A percentile compares a stretch with the other conserved stretches of the same genome.
These are phyloP conservation scores for Dothiorella sarmentorum DNA, from an alignment of 2,329 filamentous ascomycete species.

Conservation along the genomic window DNA sequence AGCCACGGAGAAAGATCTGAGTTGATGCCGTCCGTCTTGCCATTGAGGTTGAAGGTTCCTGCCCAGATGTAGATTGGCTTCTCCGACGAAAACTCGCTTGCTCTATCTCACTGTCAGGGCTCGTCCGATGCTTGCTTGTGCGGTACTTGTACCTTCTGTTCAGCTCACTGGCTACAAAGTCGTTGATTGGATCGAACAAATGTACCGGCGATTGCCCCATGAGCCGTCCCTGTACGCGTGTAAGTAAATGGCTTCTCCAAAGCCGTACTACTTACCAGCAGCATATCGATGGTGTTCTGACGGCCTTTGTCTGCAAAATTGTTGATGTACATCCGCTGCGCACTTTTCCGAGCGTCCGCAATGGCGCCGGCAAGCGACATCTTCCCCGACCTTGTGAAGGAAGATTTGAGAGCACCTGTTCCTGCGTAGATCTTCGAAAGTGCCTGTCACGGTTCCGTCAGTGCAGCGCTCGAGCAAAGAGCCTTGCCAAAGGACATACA, in stretches of 20 bases:
- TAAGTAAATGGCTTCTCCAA: neutral
- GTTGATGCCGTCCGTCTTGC: conserved; percentile 71
- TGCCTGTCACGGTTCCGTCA: conserved; percentile 30
- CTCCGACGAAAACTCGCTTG: conserved; percentile 69
- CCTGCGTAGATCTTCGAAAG: conserved; percentile 94
- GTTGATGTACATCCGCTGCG: conserved; percentile 92
- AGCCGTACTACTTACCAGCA: conserved; percentile 49
- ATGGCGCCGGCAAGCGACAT: conserved; percentile 92
- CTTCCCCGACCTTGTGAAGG: conserved; percentile 89
- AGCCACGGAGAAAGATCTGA: conserved; percentile 85
- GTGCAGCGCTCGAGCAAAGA: neutral
- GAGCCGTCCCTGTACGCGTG: conserved; percentile 56
- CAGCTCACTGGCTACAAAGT: conserved; percentile 78
- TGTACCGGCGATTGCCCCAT: conserved; percentile 81
- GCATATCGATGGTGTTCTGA: conserved; percentile 91
- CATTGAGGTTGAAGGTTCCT: conserved; percentile 94
- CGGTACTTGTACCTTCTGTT: conserved; percentile 45
- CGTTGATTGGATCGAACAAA: conserved; percentile 90
- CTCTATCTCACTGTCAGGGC: conserved; percentile 37
- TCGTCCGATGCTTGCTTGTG: neutral
- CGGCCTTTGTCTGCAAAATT: conserved; percentile 92
- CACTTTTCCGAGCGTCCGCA: conserved; percentile 93
- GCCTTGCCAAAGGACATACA: conserved; percentile 32
- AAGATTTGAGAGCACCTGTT: conserved; percentile 91
- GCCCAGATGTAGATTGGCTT: conserved; percentile 75